phyloP scores from a whole-genome alignment of 768 basidiomycete genomes.

The Mycena polygramma region DNA sequence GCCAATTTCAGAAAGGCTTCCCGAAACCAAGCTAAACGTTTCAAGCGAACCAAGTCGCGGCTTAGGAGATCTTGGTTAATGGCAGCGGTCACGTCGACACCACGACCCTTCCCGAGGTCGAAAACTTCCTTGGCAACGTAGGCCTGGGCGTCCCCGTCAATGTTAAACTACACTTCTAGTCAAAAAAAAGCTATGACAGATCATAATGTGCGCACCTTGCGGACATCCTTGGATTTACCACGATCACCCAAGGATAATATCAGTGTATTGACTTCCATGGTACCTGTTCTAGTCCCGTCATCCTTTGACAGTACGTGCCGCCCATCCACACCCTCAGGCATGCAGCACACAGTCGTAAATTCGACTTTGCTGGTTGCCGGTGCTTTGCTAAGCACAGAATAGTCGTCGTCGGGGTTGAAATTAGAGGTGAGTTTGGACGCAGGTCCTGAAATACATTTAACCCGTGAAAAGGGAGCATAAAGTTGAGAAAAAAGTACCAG shows the following conservation, averaged over 20 bases:
- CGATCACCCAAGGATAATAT: slow-evolving; percentile 20
- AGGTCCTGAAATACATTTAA: neutral
- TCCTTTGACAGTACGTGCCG: neutral
- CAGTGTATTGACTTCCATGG: neutral
- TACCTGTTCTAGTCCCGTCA: neutral
- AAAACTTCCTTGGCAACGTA: no score
- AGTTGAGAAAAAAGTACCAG: neutral
- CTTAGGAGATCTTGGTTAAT: neutral
- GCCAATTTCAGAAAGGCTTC: neutral
- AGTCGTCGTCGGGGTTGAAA: slow-evolving; percentile 4
- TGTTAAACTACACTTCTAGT: neutral
- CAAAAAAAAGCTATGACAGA: neutral
- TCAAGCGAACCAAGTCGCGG: neutral
- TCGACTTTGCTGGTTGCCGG: slow-evolving; percentile 1
- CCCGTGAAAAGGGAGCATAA: no score
- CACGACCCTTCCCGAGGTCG: no score
- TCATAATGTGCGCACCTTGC: neutral
- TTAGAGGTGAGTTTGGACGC: neutral
- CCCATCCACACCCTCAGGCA: slow-evolving; percentile 7
- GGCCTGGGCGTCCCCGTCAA: neutral
- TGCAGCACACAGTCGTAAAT: neutral
- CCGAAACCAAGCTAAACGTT: neutral
- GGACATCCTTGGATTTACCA: slow-evolving; percentile 20
- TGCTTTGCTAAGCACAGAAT: neutral
- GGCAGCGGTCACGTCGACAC: no score